Evolutionary conservation across 768 basidiomycete genomes (phyloP).

Genomic region (Porphyrellus cyaneotinctus): DNA sequence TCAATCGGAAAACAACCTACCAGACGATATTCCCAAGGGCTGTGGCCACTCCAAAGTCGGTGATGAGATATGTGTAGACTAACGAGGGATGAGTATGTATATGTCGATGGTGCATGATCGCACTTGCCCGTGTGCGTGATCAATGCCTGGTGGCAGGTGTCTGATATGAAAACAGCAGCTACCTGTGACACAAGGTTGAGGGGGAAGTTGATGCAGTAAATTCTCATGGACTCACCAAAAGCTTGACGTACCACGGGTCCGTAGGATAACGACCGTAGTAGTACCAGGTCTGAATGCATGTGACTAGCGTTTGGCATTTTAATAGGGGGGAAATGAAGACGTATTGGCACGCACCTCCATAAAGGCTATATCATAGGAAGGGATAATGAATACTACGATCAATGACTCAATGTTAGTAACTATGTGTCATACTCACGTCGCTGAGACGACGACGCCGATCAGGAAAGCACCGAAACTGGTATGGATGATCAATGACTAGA

Average conservation of each 20-base stretch:
- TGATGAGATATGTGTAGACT: conserved; percentile 51
- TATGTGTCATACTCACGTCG: conserved; percentile 37
- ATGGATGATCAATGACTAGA: conserved; percentile 1
- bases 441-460: conserved; percentile 52
- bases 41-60: conserved; percentile 32
- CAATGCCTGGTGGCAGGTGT: conserved; percentile 53
- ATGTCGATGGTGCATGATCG: neutral
- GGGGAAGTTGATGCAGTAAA: neutral
- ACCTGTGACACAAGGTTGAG: conserved; percentile 36
- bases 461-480: conserved; percentile 50
- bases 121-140: conserved; percentile 51
- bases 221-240: conserved; percentile 35
- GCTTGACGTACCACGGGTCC: conserved; percentile 50
- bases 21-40: conserved; percentile 40
- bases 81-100: neutral
- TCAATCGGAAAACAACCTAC: conserved; percentile 27
- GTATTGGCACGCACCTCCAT: conserved; percentile 40
- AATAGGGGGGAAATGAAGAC: conserved; percentile 1
- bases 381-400: neutral
- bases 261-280: conserved; percentile 48
- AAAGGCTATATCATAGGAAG: conserved; percentile 35
- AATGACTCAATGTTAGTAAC: conserved; percentile 2
- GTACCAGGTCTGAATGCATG: conserved; percentile 54
- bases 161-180: conserved; percentile 47
- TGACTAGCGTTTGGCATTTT: conserved; percentile 36